A percentile compares a stretch with the other conserved stretches of the same genome.
phyloP scores from a whole-genome alignment of 108 stramenopile species.

The Parietichytrium sp. region DNA sequence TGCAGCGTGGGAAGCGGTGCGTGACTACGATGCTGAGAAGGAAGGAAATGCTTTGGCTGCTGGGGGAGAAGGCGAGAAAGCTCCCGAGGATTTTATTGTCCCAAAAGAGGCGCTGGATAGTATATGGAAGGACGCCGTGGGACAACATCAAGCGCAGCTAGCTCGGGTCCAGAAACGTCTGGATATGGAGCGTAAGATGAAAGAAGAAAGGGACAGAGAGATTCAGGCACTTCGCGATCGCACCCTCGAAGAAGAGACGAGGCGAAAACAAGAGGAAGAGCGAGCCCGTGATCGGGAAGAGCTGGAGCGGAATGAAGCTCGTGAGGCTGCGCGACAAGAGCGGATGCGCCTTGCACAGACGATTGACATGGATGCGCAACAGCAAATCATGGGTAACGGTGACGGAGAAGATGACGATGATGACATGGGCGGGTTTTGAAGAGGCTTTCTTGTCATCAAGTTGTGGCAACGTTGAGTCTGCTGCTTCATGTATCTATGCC shows the following conservation, averaged over 20 bases:
- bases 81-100: no score
- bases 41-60: no score
- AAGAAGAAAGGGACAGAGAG: neutral
- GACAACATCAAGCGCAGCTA: neutral
- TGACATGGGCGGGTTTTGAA: conserved; percentile 25
- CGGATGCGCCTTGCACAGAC: neutral
- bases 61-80: no score
- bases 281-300: conserved; percentile 13
- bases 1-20: no score
- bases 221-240: conserved; percentile 24
- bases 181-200: conserved; percentile 15
- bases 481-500: no score
- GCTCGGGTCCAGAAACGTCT: neutral
- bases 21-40: no score
- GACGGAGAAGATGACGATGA: conserved; percentile 1
- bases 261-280: conserved; percentile 1
- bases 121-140: neutral
- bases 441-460: no score
- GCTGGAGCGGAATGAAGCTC: conserved; percentile 30
- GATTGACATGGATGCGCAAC: conserved; percentile 26
- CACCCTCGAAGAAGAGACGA: neutral
- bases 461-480: no score
- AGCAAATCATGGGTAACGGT: conserved; percentile 4
- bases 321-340: neutral
- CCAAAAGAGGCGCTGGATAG: neutral